Evolutionary conservation across 2,329 filamentous ascomycete genomes (phyloP).

Genomic region (Cercospora sp.): DNA sequence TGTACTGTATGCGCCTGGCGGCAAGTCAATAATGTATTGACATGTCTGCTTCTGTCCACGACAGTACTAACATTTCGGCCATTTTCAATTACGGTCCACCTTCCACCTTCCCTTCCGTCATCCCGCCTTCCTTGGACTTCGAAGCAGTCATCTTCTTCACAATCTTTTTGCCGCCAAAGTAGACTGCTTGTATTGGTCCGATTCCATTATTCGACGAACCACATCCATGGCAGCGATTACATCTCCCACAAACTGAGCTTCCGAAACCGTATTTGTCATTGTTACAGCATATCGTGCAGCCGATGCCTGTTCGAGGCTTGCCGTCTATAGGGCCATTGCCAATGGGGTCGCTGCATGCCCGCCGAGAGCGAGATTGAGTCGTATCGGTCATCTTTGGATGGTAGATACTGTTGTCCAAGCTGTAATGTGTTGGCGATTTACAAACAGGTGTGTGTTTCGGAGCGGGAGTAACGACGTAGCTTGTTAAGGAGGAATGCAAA

Average conservation of each 20-base stretch:
- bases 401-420: no score
- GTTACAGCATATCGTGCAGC: constrained; percentile 18
- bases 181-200: constrained; percentile 22
- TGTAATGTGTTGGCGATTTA: no score
- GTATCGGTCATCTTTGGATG: neutral
- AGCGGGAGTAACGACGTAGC: no score
- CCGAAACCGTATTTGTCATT: constrained; percentile 21
- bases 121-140: neutral
- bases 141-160: constrained; percentile 14
- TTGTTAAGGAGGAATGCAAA: no score
- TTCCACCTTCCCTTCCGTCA: neutral
- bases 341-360: constrained; percentile 17
- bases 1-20: neutral
- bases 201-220: constrained; percentile 22
- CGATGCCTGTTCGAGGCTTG: neutral
- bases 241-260: constrained; percentile 20
- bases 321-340: constrained; percentile 12
- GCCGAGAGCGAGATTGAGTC: neutral
- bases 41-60: neutral
- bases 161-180: constrained; percentile 18
- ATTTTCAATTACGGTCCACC: neutral
- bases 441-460: no score
- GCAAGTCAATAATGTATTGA: neutral
- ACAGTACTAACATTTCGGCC: neutral
- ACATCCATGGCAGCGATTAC: constrained; percentile 22